Conservation (phyloP, 495 filamentous ascomycete species). For the Bryoglossum gracile region DNA sequence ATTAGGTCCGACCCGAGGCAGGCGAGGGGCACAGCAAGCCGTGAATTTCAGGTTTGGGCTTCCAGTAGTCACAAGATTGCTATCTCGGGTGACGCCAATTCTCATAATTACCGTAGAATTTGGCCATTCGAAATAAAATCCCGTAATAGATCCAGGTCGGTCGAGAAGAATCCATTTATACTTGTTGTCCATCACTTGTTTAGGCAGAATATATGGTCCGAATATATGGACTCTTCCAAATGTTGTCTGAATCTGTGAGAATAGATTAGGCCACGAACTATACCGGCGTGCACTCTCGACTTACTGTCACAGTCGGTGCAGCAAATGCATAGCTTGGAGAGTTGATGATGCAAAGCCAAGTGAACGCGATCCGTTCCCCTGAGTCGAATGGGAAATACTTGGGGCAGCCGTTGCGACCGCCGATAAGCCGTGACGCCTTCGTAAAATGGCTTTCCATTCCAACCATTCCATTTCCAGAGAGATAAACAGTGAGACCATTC, state of each 20-base stretch:
- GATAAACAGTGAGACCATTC: conserved; percentile 11
- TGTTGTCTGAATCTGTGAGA: conserved; percentile 15
- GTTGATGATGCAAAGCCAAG: conserved; percentile 14
- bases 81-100: conserved; percentile 5
- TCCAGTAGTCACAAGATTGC: background rate
- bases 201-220: conserved; percentile 5
- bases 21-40: background rate
- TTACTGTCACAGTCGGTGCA: conserved; percentile 2
- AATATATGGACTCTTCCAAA: conserved; percentile 7
- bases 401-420: conserved; percentile 1
- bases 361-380: conserved; percentile 8
- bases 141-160: conserved; percentile 1
- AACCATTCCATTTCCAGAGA: background rate
- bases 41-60: background rate
- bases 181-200: background rate
- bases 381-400: conserved; percentile 2
- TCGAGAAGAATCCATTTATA: conserved; percentile 17
- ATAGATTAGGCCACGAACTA: conserved; percentile 1
- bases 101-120: conserved; percentile 1
- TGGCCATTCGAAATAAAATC: conserved; percentile 11
- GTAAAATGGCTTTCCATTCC: conserved; percentile 14
- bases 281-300: background rate
- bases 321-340: background rate
- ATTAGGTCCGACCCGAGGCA: background rate
- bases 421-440: background rate